Conservation (phyloP, 257 asterid genomes). For the Solanum pinnatisectum region DNA sequence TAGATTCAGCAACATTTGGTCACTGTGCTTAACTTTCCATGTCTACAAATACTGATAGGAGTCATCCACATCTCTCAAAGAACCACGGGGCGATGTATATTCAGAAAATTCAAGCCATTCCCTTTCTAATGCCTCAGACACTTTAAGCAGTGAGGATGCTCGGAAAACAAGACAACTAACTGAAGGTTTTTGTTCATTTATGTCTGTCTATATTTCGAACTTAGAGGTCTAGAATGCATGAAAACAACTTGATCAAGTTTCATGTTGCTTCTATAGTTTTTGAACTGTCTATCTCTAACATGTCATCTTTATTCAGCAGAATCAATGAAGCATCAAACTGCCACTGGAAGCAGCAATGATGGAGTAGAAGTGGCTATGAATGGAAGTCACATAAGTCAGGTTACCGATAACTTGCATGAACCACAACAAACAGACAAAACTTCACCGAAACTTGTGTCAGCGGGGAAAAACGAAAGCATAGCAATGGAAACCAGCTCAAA, state of each 20-base stretch:
- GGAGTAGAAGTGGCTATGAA: conserved; percentile 12
- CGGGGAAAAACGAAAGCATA: conserved; percentile 14
- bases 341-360: background rate
- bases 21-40: conserved; percentile 14
- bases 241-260: background rate
- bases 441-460: conserved; percentile 10
- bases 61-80: conserved; percentile 42
- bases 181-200: conserved; percentile 40
- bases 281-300: background rate
- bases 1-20: background rate
- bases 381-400: conserved; percentile 47
- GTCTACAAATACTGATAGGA: conserved; percentile 38
- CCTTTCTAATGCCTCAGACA: conserved; percentile 24
- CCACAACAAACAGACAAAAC: conserved; percentile 12
- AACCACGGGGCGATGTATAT: conserved; percentile 53
- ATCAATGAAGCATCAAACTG: background rate
- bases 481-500: conserved; percentile 10
- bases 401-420: conserved; percentile 20
- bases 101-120: conserved; percentile 34
- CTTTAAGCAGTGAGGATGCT: conserved; percentile 28
- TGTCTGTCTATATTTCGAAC: background rate
- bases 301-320: conserved; percentile 2
- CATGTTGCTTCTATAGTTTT: background rate
- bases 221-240: background rate
- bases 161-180: conserved; percentile 63